Evolutionary conservation across 1,284 basidiomycete genomes (phyloP).

Genomic region (Microbotryum scabiosae): DNA sequence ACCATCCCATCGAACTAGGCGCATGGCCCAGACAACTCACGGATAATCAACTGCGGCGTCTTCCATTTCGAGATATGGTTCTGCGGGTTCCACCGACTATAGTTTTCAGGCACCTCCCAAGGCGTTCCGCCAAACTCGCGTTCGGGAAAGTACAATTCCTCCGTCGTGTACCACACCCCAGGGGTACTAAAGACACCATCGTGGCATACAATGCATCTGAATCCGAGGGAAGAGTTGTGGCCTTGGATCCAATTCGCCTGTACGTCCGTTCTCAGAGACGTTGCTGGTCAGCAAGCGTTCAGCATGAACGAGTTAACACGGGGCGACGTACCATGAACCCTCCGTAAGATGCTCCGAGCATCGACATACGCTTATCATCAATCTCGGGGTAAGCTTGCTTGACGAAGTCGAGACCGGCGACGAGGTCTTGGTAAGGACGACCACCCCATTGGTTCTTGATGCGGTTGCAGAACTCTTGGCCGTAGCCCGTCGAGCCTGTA

Average conservation of each 20-base stretch:
- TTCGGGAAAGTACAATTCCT: constrained; percentile 79
- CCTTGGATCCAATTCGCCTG: constrained; percentile 77
- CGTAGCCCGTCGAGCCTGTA: constrained; percentile 29
- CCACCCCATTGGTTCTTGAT: constrained; percentile 59
- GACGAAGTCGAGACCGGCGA: constrained; percentile 32
- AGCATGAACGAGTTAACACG: no score
- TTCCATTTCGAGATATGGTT: constrained; percentile 75
- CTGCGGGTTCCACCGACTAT: constrained; percentile 48
- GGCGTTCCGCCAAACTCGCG: constrained; percentile 74
- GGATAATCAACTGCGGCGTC: constrained; percentile 69
- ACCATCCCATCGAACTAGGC: constrained; percentile 37
- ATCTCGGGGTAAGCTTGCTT: constrained; percentile 48
- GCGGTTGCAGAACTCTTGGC: constrained; percentile 62
- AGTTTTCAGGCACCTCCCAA: constrained; percentile 54
- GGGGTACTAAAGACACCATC: constrained; percentile 43
- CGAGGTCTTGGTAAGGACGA: constrained; percentile 25
- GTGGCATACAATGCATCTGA: constrained; percentile 69
- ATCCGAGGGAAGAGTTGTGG: constrained; percentile 71
- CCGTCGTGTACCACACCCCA: constrained; percentile 65
- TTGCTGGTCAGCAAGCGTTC: neutral
- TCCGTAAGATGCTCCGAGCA: constrained; percentile 42
- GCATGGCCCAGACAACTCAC: neutral
- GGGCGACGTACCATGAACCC: constrained; percentile 31
- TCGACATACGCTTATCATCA: constrained; percentile 64
- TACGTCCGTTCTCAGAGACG: neutral